phyloP scores from a whole-genome alignment of 176 grass and related monocot genomes.

The Carex littledalei region DNA sequence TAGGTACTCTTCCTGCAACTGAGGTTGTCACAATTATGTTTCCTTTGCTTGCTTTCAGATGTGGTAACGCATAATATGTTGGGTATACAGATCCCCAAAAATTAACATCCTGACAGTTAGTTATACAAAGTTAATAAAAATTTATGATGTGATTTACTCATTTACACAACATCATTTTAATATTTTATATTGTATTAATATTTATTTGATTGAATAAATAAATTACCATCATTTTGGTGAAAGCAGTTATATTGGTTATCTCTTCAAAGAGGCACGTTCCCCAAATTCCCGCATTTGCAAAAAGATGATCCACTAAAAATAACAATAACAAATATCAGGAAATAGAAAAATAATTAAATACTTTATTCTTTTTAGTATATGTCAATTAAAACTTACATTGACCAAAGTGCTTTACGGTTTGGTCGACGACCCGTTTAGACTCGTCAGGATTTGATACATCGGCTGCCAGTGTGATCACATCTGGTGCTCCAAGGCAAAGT shows the following conservation, averaged over 20 bases:
- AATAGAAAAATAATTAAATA: too few relatives aligned
- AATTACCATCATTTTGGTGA: conserved; percentile 64
- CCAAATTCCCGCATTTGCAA: conserved; percentile 81
- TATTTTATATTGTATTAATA: not conserved
- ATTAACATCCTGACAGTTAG: conserved; percentile 57
- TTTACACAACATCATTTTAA: too few relatives aligned
- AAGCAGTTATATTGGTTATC: conserved; percentile 72
- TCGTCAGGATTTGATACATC: conserved; percentile 59
- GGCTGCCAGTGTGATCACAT: conserved; percentile 47
- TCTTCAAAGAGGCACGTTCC: conserved; percentile 86
- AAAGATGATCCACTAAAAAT: conserved; percentile 71
- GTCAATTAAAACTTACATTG: conserved; percentile 36
- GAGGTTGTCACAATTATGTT: conserved; percentile 82
- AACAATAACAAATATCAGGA: not conserved
- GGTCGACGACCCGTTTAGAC: conserved; percentile 60
- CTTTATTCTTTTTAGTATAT: not conserved
- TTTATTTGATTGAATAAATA: not conserved
- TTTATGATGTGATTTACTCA: too few relatives aligned
- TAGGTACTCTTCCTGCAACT: conserved; percentile 59
- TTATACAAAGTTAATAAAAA: not conserved
- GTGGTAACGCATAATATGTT: conserved; percentile 72
- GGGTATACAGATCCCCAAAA: conserved; percentile 85
- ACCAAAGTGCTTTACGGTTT: conserved; percentile 70
- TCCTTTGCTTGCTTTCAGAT: conserved; percentile 59
- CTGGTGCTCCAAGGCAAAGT: conserved; percentile 44